These are phyloP conservation scores for Trichoderma erinaceum DNA, from an alignment of 495 filamentous ascomycete species.

Conservation along the genomic window DNA sequence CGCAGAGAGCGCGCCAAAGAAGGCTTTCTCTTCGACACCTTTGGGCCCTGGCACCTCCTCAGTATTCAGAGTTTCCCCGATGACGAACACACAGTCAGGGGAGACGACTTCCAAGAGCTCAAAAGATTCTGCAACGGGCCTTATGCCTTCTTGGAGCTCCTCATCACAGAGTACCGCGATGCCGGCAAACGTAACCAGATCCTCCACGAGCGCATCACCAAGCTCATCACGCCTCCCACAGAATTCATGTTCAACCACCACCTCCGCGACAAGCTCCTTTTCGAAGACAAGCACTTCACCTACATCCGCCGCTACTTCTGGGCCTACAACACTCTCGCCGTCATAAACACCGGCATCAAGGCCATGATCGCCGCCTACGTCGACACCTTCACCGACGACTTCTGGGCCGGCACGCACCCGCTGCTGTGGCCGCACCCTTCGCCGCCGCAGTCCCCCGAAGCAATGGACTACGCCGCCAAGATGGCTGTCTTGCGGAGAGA, in stretches of 20 bases:
- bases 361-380: constrained; percentile 43
- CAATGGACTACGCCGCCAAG: constrained; percentile 18
- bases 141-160: constrained; percentile 45
- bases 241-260: constrained; percentile 49
- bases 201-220: constrained; percentile 41
- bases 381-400: constrained; percentile 42
- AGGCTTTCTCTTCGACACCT: constrained; percentile 43
- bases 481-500: constrained; percentile 24
- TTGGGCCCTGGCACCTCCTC: constrained; percentile 47
- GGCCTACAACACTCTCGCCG: constrained; percentile 49
- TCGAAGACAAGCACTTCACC: constrained; percentile 50
- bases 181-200: constrained; percentile 43
- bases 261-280: constrained; percentile 47
- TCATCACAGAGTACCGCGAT: constrained; percentile 47
- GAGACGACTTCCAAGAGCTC: constrained; percentile 32
- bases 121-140: constrained; percentile 47
- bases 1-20: constrained; percentile 29
- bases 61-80: constrained; percentile 49
- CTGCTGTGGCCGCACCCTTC: constrained; percentile 32
- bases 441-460: constrained; percentile 17
- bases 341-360: constrained; percentile 51
- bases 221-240: constrained; percentile 44
- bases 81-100: constrained; percentile 41
- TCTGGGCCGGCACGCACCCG: constrained; percentile 45
- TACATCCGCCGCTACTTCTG: constrained; percentile 53